Conservation (phyloP, 164 flowering plant genomes). For the Berberis thunbergii region DNA sequence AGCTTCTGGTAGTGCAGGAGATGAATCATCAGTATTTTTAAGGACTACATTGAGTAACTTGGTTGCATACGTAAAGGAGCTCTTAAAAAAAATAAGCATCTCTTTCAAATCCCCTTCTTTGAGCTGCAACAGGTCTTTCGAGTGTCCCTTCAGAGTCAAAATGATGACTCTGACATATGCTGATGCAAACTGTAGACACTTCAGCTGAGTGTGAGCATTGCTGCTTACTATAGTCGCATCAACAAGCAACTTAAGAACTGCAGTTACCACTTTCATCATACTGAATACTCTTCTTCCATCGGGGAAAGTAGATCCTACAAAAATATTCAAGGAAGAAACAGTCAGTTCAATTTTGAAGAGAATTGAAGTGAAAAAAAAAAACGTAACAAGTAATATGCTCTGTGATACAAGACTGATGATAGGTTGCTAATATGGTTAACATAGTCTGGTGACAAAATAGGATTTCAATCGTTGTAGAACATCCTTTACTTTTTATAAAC, state of each 20-base stretch:
- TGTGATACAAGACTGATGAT: no score
- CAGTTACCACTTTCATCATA: conserved; percentile 50
- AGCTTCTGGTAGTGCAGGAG: conserved; percentile 29
- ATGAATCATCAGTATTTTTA: conserved; percentile 22
- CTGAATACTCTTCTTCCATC: conserved; percentile 24
- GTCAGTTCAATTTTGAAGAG: not conserved
- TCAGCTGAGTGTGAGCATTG: conserved; percentile 23
- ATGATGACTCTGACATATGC: conserved; percentile 28
- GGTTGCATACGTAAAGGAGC: conserved; percentile 71
- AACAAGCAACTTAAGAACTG: conserved; percentile 55
- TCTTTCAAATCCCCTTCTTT: conserved; percentile 38
- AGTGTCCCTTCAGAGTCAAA: conserved; percentile 25
- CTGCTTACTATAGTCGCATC: conserved; percentile 42
- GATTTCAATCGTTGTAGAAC: no score
- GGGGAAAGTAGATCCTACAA: conserved; percentile 29
- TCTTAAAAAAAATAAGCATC: conserved; percentile 39
- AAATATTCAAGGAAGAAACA: not conserved
- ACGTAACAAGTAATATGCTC: no score
- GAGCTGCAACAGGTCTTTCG: conserved; percentile 18
- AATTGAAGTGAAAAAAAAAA: no score
- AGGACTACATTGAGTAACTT: conserved; percentile 59
- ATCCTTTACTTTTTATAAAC: no score
- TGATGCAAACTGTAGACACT: conserved; percentile 43
- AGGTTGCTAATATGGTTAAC: no score
- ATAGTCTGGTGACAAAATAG: no score